phyloP scores from a whole-genome alignment of 169 alveolate species.

The Cystoisospora suis region DNA sequence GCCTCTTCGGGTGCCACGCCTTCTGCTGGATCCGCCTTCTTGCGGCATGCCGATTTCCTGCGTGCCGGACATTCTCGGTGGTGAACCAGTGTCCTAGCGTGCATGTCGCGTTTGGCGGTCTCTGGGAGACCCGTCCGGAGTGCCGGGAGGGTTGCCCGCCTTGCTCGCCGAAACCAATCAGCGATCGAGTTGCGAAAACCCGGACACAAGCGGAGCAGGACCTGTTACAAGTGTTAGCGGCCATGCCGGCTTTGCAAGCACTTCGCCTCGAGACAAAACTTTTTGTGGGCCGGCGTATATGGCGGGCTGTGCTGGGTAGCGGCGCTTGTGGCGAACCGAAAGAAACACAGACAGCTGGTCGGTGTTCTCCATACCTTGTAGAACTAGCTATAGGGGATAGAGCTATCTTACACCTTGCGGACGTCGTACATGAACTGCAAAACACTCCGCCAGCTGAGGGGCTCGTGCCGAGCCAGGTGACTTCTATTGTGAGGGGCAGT shows the following conservation, averaged over 20 bases:
- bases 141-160: background rate
- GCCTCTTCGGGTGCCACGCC: slow-evolving; percentile 10
- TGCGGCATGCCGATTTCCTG: background rate
- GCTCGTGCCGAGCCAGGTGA: too few species aligned
- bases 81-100: background rate
- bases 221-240: background rate
- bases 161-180: background rate
- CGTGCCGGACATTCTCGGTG: background rate
- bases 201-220: background rate
- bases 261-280: slow-evolving; percentile 22
- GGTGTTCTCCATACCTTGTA: background rate
- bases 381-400: background rate
- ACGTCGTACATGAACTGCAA: background rate
- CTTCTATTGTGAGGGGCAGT: too few species aligned
- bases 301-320: background rate
- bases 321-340: background rate
- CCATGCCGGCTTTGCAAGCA: background rate
- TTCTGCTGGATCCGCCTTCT: slow-evolving; percentile 14
- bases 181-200: background rate
- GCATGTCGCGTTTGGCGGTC: background rate
- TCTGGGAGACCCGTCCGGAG: background rate
- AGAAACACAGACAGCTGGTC: background rate
- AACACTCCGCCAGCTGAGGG: too few species aligned
- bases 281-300: background rate
- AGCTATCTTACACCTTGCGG: background rate